phyloP scores from a whole-genome alignment of 129 eudicot genomes.

The Tagetes erecta region DNA sequence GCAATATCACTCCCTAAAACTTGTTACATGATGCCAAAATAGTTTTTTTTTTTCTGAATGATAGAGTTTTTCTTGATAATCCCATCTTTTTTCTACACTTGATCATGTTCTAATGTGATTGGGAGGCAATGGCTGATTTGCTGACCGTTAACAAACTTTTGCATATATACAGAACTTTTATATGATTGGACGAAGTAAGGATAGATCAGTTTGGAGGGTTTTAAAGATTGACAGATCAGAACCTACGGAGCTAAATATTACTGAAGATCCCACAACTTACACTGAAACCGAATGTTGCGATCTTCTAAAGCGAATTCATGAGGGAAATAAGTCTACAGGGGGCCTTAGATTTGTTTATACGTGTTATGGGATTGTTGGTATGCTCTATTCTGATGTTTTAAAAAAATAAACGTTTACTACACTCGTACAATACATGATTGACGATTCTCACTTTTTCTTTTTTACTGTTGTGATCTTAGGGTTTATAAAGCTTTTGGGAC shows the following conservation, averaged over 20 bases:
- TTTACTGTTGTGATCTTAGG: slow-evolving; percentile 51
- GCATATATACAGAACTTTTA: slow-evolving; percentile 64
- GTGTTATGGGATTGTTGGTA: slow-evolving; percentile 95
- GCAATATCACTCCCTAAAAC: background rate
- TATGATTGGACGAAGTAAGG: slow-evolving; percentile 79
- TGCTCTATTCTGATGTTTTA: slow-evolving; percentile 29
- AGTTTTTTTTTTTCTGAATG: background rate
- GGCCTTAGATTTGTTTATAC: slow-evolving; percentile 77
- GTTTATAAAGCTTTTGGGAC: slow-evolving; percentile 93
- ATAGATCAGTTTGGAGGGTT: slow-evolving; percentile 64
- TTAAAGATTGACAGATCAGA: slow-evolving; percentile 80
- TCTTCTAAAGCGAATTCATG: slow-evolving; percentile 65
- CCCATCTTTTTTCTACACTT: slow-evolving; percentile 5
- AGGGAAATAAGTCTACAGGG: slow-evolving; percentile 79
- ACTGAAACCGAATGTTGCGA: slow-evolving; percentile 64
- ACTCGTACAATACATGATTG: background rate
- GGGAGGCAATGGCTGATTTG: background rate
- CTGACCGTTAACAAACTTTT: slow-evolving; percentile 19
- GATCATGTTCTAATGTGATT: background rate
- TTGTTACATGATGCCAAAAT: slow-evolving; percentile 15
- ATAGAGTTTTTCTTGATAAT: background rate
- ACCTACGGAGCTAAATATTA: slow-evolving; percentile 61
- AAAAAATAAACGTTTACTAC: background rate
- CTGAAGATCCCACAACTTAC: slow-evolving; percentile 78
- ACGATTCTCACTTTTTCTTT: slow-evolving; percentile 15